phyloP scores from a whole-genome alignment of 2,329 filamentous ascomycete species.

The Chalaropsis thielavioides region DNA sequence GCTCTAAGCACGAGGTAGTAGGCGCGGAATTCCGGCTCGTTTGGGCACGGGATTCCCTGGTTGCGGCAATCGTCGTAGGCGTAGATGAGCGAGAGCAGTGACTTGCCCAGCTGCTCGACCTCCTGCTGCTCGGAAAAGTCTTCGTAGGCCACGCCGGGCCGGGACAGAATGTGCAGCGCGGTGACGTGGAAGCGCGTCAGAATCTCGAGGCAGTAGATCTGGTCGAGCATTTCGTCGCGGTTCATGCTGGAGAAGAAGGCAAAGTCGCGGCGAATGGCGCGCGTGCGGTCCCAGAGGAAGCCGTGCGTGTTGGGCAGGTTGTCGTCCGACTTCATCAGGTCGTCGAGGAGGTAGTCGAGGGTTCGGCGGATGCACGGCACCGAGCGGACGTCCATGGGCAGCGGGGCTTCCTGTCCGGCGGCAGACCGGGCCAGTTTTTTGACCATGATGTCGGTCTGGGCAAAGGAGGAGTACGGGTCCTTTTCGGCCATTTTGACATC shows the following conservation, averaged over 20 bases:
- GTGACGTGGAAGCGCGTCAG: conserved; percentile 54
- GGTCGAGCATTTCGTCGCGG: conserved; percentile 39
- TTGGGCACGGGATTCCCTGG: conserved; percentile 42
- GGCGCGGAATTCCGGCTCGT: conserved; percentile 51
- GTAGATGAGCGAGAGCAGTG: conserved; percentile 49
- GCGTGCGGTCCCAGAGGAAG: conserved; percentile 54
- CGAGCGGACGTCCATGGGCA: conserved; percentile 54
- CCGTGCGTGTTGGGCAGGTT: conserved; percentile 43
- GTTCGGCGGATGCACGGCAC: conserved; percentile 43
- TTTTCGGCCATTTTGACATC: conserved; percentile 45
- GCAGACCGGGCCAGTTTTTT: conserved; percentile 54
- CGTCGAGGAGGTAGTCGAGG: conserved; percentile 48
- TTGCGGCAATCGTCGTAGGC: conserved; percentile 50
- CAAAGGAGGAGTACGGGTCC: conserved; percentile 30
- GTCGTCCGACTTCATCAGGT: conserved; percentile 40
- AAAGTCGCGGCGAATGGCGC: conserved; percentile 53
- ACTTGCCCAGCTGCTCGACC: conserved; percentile 51
- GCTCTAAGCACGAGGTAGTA: conserved; percentile 51
- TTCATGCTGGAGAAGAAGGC: conserved; percentile 50
- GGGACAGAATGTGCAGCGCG: conserved; percentile 47
- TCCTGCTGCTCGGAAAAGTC: conserved; percentile 55
- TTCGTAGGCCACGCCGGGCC: conserved; percentile 39
- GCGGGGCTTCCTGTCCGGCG: conserved; percentile 50
- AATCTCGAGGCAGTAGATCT: conserved; percentile 50
- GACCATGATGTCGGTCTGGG: conserved; percentile 42